Evolutionary conservation across 2,329 filamentous ascomycete species (phyloP).

Genomic region (Aspergillus oerlinghausenensis): DNA sequence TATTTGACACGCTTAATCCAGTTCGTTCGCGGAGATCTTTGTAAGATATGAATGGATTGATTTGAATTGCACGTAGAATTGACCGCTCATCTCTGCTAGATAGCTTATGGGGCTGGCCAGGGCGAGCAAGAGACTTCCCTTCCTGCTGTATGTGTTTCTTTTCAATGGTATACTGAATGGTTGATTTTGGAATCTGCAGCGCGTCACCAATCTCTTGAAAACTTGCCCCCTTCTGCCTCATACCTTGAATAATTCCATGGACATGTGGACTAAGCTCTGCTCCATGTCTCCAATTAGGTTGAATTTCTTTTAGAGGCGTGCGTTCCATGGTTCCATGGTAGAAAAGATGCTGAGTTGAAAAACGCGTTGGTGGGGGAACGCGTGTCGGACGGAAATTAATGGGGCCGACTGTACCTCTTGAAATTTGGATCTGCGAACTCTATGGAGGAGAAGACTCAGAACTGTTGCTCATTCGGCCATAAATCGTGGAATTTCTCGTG

Average conservation of each 20-base stretch:
- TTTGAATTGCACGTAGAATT: not conserved
- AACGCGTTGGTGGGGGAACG: too few relatives aligned
- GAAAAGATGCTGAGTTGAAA: too few relatives aligned
- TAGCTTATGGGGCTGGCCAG: not conserved
- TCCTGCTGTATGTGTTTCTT: too few relatives aligned
- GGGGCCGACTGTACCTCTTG: too few relatives aligned
- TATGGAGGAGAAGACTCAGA: slow-evolving; percentile 10
- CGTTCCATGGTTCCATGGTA: slow-evolving; percentile 7
- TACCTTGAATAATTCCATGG: not conserved
- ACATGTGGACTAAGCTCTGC: not conserved
- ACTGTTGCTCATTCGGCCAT: not conserved
- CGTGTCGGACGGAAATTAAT: too few relatives aligned
- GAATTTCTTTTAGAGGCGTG: not conserved
- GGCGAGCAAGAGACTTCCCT: too few relatives aligned
- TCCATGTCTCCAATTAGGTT: not conserved
- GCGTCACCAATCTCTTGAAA: too few relatives aligned
- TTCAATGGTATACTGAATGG: too few relatives aligned
- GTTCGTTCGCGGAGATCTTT: not conserved
- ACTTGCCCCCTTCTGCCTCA: too few relatives aligned
- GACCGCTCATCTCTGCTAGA: not conserved
- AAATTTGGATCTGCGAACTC: slow-evolving; percentile 26
- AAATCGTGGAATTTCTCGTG: slow-evolving; percentile 1
- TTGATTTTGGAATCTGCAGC: too few relatives aligned
- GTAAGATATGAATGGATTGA: not conserved
- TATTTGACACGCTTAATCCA: not conserved